Conservation (phyloP, 2,329 filamentous ascomycete species). For the Leptodontidium sp. region DNA sequence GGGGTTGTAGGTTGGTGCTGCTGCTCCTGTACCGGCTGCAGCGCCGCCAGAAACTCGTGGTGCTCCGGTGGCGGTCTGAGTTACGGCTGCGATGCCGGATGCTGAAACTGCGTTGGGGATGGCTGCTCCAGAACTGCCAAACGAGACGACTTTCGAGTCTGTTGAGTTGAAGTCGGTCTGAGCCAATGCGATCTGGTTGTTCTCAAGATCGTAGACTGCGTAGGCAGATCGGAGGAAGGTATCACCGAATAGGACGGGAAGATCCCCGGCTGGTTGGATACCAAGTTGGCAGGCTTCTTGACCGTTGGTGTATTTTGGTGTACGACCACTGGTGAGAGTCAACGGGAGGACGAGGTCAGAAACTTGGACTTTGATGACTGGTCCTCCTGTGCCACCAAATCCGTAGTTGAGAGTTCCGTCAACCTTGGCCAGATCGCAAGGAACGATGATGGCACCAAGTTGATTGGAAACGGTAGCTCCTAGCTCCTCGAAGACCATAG, state of each 20-base stretch:
- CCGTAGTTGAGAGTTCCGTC: conserved; percentile 56
- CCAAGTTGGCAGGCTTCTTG: conserved; percentile 61
- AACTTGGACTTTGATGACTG: conserved; percentile 55
- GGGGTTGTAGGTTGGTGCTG: conserved; percentile 40
- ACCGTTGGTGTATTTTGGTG: conserved; percentile 43
- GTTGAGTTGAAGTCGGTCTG: conserved; percentile 56
- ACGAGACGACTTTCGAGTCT: conserved; percentile 44
- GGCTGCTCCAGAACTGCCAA: conserved; percentile 41
- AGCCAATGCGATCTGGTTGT: conserved; percentile 59
- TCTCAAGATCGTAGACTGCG: conserved; percentile 61
- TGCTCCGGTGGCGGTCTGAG: conserved; percentile 42
- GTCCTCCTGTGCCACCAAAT: conserved; percentile 55
- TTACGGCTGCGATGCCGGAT: conserved; percentile 37
- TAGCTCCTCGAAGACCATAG: conserved; percentile 54
- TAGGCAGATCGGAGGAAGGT: conserved; percentile 63
- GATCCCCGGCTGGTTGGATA: conserved; percentile 51
- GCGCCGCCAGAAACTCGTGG: conserved; percentile 36
- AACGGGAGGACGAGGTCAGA: conserved; percentile 55
- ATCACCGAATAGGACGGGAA: conserved; percentile 55
- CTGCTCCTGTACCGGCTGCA: conserved; percentile 27
- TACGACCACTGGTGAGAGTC: conserved; percentile 45
- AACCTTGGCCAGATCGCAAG: conserved; percentile 52
- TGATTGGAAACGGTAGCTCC: conserved; percentile 55
- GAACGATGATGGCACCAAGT: conserved; percentile 58
- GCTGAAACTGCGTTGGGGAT: conserved; percentile 42